phyloP scores from a whole-genome alignment of 1,284 basidiomycete species.

The Kalmanozyma brasiliensis region DNA sequence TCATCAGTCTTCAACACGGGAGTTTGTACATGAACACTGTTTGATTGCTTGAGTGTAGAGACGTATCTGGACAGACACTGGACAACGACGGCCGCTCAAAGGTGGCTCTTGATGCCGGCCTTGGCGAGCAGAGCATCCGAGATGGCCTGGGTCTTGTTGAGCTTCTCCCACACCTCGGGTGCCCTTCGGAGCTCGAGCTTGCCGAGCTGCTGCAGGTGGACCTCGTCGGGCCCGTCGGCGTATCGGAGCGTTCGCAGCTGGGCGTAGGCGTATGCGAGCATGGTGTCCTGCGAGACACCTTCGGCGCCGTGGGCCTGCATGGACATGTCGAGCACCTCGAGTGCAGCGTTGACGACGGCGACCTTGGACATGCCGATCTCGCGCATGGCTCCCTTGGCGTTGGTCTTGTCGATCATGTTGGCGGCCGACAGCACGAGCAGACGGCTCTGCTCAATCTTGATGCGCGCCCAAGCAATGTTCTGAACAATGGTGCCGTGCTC shows the following conservation, averaged over 20 bases:
- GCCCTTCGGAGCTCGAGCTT: constrained; percentile 74
- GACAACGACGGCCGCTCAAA: constrained; percentile 18
- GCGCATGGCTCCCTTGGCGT: constrained; percentile 93
- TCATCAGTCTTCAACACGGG: no score
- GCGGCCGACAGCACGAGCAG: constrained; percentile 91
- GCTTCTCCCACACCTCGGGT: constrained; percentile 48
- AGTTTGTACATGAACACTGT: no score
- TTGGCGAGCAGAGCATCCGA: constrained; percentile 42
- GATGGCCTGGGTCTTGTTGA: constrained; percentile 42
- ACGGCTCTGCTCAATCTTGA: constrained; percentile 88
- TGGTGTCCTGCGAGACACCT: constrained; percentile 89
- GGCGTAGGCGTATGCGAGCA: constrained; percentile 82
- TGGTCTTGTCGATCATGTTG: constrained; percentile 88
- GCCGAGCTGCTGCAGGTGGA: constrained; percentile 94
- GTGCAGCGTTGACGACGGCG: constrained; percentile 83
- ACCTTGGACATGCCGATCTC: constrained; percentile 98
- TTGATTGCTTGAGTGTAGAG: not conserved
- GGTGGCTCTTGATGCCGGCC: constrained; percentile 53
- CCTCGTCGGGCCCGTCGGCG: constrained; percentile 71
- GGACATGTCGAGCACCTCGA: constrained; percentile 87
- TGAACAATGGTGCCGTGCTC: constrained; percentile 93
- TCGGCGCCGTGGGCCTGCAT: constrained; percentile 93
- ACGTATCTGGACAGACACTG: not conserved
- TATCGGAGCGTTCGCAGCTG: constrained; percentile 76
- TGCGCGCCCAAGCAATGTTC: constrained; percentile 89